Conservation (phyloP, 768 basidiomycete species). For the Leccinum imitatum region DNA sequence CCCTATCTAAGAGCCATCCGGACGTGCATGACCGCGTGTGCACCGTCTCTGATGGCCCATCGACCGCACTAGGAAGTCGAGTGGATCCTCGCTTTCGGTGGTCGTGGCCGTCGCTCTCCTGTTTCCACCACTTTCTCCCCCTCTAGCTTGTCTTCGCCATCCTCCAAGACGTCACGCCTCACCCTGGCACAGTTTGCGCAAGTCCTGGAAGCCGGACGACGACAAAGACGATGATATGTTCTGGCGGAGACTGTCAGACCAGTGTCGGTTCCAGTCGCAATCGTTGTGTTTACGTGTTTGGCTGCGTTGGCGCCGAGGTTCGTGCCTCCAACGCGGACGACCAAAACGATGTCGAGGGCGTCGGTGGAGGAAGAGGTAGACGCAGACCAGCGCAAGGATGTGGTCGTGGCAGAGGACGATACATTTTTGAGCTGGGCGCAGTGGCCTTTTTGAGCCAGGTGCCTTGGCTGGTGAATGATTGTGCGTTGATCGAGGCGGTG, state of each 20-base stretch:
- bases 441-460: conserved; percentile 10
- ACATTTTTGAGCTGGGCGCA: conserved; percentile 13
- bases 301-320: neutral
- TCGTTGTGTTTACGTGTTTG: neutral
- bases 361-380: neutral
- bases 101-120: neutral
- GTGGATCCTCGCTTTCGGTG: neutral
- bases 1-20: neutral
- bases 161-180: neutral
- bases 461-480: neutral
- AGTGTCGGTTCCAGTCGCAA: neutral
- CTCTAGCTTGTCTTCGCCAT: neutral
- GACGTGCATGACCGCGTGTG: neutral
- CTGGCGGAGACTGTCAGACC: neutral
- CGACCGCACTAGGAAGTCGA: neutral
- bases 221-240: neutral
- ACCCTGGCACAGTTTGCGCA: neutral
- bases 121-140: neutral
- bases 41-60: neutral
- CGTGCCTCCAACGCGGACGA: neutral
- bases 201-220: neutral
- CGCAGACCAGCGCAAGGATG: too few relatives aligned
- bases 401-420: conserved; percentile 1
- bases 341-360: neutral
- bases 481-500: neutral